Percentiles rank a stretch among this genome's conserved stretches.
phyloP scores from a whole-genome alignment of 2,329 filamentous ascomycete genomes.

The Clathrospora elynae region DNA sequence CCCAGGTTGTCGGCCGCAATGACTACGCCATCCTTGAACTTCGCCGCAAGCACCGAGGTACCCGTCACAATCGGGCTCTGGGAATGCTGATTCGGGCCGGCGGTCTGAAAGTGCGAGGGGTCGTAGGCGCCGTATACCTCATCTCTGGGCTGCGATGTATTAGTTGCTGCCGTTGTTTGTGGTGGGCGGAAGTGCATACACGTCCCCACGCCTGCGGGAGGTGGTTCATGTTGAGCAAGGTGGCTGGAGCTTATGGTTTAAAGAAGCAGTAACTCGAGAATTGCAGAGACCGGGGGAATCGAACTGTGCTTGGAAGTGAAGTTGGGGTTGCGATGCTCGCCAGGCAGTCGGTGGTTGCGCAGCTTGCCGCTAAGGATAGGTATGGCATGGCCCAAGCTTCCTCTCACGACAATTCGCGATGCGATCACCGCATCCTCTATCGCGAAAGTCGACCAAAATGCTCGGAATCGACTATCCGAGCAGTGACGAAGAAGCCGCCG shows the following conservation, averaged over 20 bases:
- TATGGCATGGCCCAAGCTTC: conserved; percentile 39
- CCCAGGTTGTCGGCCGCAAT: conserved; percentile 97
- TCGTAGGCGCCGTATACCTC: conserved; percentile 97
- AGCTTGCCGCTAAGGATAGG: conserved; percentile 23
- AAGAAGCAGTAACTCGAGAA: not conserved
- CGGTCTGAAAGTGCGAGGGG: conserved; percentile 76
- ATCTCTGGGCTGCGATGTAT: conserved; percentile 76
- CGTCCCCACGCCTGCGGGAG: conserved; percentile 69
- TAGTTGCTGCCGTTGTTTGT: conserved; percentile 25
- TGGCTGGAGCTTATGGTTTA: conserved; percentile 2
- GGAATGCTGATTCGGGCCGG: conserved; percentile 75
- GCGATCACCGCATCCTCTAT: conserved; percentile 10
- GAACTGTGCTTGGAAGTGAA: conserved; percentile 25
- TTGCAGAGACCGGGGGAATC: conserved; percentile 6
- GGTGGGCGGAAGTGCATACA: conserved; percentile 51
- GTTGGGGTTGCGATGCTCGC: conserved; percentile 26
- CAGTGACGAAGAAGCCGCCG: conserved; percentile 54
- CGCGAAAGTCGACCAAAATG: conserved; percentile 35
- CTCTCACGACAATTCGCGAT: conserved; percentile 6
- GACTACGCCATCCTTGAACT: conserved; percentile 95
- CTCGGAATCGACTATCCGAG: conserved; percentile 53
- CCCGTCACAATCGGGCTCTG: conserved; percentile 94
- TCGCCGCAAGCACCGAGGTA: conserved; percentile 91
- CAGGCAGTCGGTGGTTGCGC: conserved; percentile 41
- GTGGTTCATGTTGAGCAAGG: conserved; percentile 62